Percentiles rank a stretch among this genome's conserved stretches.
Conservation (phyloP, 495 filamentous ascomycete species). For the Trichoderma parareesei region DNA sequence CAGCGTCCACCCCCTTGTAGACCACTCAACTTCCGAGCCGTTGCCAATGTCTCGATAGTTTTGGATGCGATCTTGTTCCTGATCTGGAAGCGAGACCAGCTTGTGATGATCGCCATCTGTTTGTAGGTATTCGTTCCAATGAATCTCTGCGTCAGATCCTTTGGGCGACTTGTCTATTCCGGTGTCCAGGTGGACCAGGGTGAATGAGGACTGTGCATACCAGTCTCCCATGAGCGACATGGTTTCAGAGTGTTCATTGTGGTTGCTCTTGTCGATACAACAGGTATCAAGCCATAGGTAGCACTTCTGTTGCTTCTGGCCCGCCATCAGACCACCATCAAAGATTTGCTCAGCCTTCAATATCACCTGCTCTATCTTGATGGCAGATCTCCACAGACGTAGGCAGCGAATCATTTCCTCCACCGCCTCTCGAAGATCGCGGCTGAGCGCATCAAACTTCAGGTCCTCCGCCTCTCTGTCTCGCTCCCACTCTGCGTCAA, state of each 20-base stretch:
- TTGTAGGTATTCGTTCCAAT: background rate
- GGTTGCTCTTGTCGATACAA: constrained; percentile 29
- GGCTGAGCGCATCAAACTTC: constrained; percentile 8
- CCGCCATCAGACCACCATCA: constrained; percentile 21
- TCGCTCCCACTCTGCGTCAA: constrained; percentile 14
- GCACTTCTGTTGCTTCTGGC: constrained; percentile 26
- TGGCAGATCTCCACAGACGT: constrained; percentile 31
- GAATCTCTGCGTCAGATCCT: background rate
- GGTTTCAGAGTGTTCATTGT: constrained; percentile 32
- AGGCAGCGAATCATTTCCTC: constrained; percentile 28
- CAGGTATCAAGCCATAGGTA: constrained; percentile 33
- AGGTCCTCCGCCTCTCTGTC: background rate
- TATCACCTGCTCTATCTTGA: constrained; percentile 31
- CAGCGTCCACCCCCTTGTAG: constrained; percentile 39
- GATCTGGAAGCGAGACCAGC: constrained; percentile 21
- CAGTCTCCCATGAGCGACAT: constrained; percentile 42
- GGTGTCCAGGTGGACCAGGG: constrained; percentile 38
- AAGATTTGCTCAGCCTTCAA: constrained; percentile 28
- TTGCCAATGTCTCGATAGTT: constrained; percentile 19
- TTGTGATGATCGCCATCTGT: constrained; percentile 12
- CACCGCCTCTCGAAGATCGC: constrained; percentile 28
- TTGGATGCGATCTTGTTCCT: constrained; percentile 11
- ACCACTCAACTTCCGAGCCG: constrained; percentile 27
- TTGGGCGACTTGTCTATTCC: constrained; percentile 6
- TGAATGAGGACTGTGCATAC: constrained; percentile 41